phyloP scores from a whole-genome alignment of 306 rosid species.

The Canavalia gladiata region DNA sequence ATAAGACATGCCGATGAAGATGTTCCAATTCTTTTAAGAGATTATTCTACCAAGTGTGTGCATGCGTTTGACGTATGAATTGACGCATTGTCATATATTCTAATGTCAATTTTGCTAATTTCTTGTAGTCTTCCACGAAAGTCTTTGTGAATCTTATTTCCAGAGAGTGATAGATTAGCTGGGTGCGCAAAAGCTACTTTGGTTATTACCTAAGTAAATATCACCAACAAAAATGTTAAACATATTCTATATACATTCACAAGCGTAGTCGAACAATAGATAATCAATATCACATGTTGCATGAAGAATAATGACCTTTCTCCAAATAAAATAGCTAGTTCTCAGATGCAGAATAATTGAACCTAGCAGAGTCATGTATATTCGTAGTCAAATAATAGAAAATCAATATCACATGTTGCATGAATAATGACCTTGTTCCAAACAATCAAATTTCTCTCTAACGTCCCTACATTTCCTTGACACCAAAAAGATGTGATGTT shows the following conservation, averaged over 20 bases:
- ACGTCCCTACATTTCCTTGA: slow-evolving; percentile 43
- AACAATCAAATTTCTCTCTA: slow-evolving; percentile 50
- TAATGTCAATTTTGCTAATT: not conserved
- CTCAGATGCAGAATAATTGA: slow-evolving; percentile 23
- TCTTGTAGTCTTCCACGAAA: not conserved
- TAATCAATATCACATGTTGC: too few relatives aligned
- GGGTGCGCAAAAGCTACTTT: not conserved
- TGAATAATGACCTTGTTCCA: slow-evolving; percentile 47
- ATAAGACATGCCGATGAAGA: too few relatives aligned
- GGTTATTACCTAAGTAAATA: not conserved
- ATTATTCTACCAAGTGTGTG: not conserved
- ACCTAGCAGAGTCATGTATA: slow-evolving; percentile 43
- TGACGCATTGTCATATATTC: not conserved
- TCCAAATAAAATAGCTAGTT: slow-evolving; percentile 38
- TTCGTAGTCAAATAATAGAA: slow-evolving; percentile 38
- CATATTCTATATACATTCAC: too few relatives aligned
- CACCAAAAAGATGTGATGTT: slow-evolving; percentile 45
- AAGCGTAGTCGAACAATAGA: too few relatives aligned
- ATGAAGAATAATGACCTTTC: not conserved
- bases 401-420: slow-evolving; percentile 43
- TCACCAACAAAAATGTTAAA: not conserved
- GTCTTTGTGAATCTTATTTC: not conserved
- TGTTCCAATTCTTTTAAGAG: not conserved
- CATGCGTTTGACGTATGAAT: not conserved
- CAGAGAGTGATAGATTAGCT: not conserved